Evolutionary conservation across 2,329 filamentous ascomycete species (phyloP), one percentile per base, ranked within the genome.

Genomic region (Fusarium sp.): DNA sequence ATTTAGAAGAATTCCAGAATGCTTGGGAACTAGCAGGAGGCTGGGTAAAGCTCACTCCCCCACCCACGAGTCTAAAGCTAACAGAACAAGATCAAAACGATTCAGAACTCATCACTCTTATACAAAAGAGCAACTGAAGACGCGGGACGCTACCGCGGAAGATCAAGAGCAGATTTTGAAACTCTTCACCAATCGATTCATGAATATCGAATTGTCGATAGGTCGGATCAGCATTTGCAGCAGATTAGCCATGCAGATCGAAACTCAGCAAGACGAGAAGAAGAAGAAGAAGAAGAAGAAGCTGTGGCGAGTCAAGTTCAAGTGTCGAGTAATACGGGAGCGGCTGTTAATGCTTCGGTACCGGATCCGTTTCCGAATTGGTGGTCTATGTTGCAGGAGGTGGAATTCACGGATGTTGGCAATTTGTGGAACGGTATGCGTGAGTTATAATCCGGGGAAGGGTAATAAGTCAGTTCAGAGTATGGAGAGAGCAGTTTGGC

Each of bases 321-420:
- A 18, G 4, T 23, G 11, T 7, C 37, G 12, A 38, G 46, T 18
- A 30, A 54, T 6, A 21, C 52, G 8, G 47, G 35, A 3, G 6
- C 43, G 2, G n/a, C 30, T 12, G 6, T 52, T 11, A 72, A 59
- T 37, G 54, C 69, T 1, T 47, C 61, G 9, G 37, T 73, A 15
- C 47, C 69, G 9, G 74, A 76, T 19, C 67, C 73, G 1, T 76
- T 76, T 54, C 74, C 74, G 7, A 76, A 76, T 35, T 76, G 74
- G 74, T 76, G 74, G 74, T 76, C 74, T 2, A 76, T 76, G 74
- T 58, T 76, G 15, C 74, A 76, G n/a, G 74, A 76, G 4, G 74
- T 75, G 10, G 74, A 76, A 15, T 76, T 77, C 67, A 50, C 72
- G 2, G 71, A 73, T 25, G 60, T 73, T 37, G 56, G 60, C 3